Evolutionary conservation across 2,329 filamentous ascomycete species (phyloP).

Genomic region (Tolypocladium sp.): DNA sequence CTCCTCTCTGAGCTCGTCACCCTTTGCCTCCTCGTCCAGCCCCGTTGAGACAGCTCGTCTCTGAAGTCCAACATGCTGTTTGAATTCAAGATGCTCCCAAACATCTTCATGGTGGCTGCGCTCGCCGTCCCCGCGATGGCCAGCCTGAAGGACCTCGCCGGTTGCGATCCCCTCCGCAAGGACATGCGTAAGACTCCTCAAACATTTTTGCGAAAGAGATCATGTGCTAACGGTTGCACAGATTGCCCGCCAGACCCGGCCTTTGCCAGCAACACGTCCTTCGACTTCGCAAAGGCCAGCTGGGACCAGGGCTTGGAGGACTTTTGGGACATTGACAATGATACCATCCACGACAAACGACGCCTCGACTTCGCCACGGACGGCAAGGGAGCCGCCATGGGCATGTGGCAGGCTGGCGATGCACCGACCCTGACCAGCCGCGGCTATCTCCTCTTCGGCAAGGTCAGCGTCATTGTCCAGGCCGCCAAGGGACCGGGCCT

Average conservation of each 20-base stretch:
- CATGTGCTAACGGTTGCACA: slow-evolving; percentile 1
- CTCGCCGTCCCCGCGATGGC: slow-evolving; percentile 6
- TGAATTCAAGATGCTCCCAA: background rate
- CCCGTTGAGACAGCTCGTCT: background rate
- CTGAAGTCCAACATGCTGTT: background rate
- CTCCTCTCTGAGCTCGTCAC: background rate
- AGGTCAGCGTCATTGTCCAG: slow-evolving; percentile 59
- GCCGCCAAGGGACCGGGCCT: slow-evolving; percentile 65
- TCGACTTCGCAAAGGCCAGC: slow-evolving; percentile 57
- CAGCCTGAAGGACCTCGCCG: slow-evolving; percentile 11
- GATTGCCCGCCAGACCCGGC: slow-evolving; percentile 58
- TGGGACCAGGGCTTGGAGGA: slow-evolving; percentile 26
- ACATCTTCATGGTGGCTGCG: background rate
- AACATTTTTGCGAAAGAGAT: background rate
- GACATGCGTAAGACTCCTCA: slow-evolving; percentile 10
- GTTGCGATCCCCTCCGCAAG: slow-evolving; percentile 15
- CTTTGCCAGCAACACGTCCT: slow-evolving; percentile 39
- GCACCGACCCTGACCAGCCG: slow-evolving; percentile 55
- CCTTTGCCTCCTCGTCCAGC: background rate
- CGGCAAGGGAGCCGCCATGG: slow-evolving; percentile 23
- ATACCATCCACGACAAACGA: slow-evolving; percentile 14
- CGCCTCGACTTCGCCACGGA: slow-evolving; percentile 15
- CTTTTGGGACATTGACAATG: slow-evolving; percentile 24
- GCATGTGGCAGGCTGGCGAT: slow-evolving; percentile 49
- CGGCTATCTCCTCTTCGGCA: slow-evolving; percentile 82